Evolutionary conservation across 768 basidiomycete genomes (phyloP).

Genomic region (Porpolomopsis calyptriformis): DNA sequence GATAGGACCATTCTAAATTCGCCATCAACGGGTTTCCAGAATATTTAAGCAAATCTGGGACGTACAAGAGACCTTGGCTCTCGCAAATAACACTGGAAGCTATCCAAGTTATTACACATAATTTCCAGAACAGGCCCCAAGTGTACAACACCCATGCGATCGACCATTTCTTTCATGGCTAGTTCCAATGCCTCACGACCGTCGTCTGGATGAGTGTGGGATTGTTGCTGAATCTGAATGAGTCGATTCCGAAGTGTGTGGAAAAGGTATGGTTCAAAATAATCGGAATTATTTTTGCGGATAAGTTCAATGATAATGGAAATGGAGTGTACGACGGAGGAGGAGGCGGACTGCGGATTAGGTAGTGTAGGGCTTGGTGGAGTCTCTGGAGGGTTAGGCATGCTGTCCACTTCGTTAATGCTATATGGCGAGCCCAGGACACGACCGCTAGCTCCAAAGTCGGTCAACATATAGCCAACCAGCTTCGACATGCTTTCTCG

Average conservation of each 20-base stretch:
- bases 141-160: slow-evolving; percentile 84
- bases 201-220: slow-evolving; percentile 40
- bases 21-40: slow-evolving; percentile 1
- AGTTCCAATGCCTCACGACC: slow-evolving; percentile 56
- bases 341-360: slow-evolving; percentile 46
- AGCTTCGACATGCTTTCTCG: slow-evolving; percentile 61
- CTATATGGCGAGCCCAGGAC: too few relatives aligned
- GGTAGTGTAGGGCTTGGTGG: slow-evolving; percentile 15
- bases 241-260: slow-evolving; percentile 86
- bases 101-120: slow-evolving; percentile 55
- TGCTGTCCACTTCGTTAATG: too few relatives aligned
- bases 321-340: slow-evolving; percentile 79
- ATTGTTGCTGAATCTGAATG: slow-evolving; percentile 75
- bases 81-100: slow-evolving; percentile 59
- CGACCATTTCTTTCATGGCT: slow-evolving; percentile 72
- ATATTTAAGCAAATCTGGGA: slow-evolving; percentile 11
- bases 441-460: slow-evolving; percentile 31
- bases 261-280: slow-evolving; percentile 95
- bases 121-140: slow-evolving; percentile 71
- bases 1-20: slow-evolving; percentile 51
- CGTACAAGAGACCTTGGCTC: slow-evolving; percentile 71
- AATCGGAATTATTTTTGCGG: slow-evolving; percentile 96
- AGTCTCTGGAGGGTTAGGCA: not conserved
- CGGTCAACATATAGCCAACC: slow-evolving; percentile 64
- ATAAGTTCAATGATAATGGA: slow-evolving; percentile 89